phyloP scores from a whole-genome alignment of 441 rosid species.

The Mallotus japonicus region DNA sequence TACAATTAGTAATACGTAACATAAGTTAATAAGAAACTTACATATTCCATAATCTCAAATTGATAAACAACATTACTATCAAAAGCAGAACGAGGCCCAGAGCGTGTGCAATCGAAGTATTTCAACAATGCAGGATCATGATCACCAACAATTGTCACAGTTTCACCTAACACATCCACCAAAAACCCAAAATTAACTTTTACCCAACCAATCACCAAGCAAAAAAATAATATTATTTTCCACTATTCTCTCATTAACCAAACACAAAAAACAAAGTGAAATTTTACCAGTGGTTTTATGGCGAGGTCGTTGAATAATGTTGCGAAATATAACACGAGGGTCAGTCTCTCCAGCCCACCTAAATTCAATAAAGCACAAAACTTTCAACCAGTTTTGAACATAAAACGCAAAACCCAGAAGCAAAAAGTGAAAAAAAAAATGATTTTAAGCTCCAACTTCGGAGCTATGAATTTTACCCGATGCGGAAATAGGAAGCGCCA shows the following conservation, averaged over 20 bases:
- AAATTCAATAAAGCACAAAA: constrained; percentile 10
- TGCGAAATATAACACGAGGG: constrained; percentile 87
- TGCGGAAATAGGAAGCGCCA: constrained; percentile 93
- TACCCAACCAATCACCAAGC: not conserved
- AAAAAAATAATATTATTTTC: not conserved
- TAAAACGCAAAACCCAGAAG: not conserved
- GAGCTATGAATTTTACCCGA: constrained; percentile 66
- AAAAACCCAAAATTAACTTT: not conserved
- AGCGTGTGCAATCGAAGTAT: constrained; percentile 90
- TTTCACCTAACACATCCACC: constrained; percentile 55
- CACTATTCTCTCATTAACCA: not conserved
- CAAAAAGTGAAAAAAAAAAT: not conserved
- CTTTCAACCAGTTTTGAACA: not conserved
- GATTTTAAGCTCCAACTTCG: constrained; percentile 7
- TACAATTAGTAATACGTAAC: not conserved
- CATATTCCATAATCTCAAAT: constrained; percentile 95
- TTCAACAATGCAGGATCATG: constrained; percentile 67
- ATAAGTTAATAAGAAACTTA: constrained; percentile 29
- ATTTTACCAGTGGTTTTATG: constrained; percentile 75
- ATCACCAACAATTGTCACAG: constrained; percentile 84
- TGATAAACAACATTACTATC: constrained; percentile 86
- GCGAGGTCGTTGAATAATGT: constrained; percentile 93
- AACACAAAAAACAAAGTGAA: not conserved
- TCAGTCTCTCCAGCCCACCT: constrained; percentile 98
- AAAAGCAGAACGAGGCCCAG: constrained; percentile 89